These are phyloP conservation scores for Eucalyptus brandiana DNA, from an alignment of 345 rosid species.

Conservation along the genomic window DNA sequence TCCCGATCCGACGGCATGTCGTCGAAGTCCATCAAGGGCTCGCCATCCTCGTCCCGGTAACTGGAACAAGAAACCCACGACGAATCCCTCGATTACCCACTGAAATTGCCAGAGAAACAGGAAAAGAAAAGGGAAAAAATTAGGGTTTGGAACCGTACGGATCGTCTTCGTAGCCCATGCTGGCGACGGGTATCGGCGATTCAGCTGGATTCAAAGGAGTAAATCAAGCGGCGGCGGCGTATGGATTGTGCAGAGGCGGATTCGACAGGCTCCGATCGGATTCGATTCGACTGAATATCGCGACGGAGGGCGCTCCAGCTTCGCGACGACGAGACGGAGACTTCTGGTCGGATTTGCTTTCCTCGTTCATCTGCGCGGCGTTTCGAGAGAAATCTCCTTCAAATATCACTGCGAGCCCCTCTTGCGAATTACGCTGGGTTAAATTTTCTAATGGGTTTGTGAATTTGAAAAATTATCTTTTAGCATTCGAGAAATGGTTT, in stretches of 20 bases:
- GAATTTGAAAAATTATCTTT: background rate
- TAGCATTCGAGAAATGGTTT: background rate
- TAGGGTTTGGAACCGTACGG: slow-evolving; percentile 22
- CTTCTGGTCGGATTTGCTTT: background rate
- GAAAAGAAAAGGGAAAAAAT: background rate
- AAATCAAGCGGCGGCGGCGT: background rate
- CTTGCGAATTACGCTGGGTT: background rate
- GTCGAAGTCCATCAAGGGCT: slow-evolving; percentile 90
- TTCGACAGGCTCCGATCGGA: background rate
- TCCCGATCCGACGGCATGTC: slow-evolving; percentile 58
- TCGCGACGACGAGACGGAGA: background rate
- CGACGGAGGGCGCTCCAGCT: background rate
- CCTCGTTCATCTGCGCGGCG: background rate
- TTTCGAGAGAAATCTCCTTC: background rate
- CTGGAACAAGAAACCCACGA: slow-evolving; percentile 8
- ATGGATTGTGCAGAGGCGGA: background rate
- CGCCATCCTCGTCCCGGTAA: slow-evolving; percentile 89
- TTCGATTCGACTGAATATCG: background rate
- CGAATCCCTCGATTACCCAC: background rate
- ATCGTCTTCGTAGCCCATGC: slow-evolving; percentile 71
- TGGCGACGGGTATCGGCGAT: background rate
- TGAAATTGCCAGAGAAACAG: background rate
- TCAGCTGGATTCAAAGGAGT: background rate
- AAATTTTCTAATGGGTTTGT: background rate
- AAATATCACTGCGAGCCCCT: background rate